phyloP scores from a whole-genome alignment of 75 land plant genomes.

The Isoetes taiwanensis region DNA sequence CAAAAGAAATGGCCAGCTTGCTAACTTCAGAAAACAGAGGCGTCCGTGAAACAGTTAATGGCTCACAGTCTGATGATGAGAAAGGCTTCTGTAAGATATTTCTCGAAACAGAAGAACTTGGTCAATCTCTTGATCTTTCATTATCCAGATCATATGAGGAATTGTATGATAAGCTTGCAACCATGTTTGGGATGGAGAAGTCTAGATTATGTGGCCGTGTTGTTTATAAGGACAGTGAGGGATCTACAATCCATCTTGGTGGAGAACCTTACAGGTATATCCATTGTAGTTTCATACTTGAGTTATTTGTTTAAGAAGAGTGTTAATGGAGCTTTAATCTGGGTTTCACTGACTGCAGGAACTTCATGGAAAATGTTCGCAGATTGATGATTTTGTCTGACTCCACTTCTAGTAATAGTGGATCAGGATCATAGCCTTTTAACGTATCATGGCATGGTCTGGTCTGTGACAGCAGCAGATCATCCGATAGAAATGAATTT shows the following conservation, averaged over 20 bases:
- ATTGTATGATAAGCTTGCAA: background rate
- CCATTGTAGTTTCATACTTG: too few species aligned
- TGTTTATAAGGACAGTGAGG: background rate
- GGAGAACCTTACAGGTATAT: slow-evolving; percentile 5
- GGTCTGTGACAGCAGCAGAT: too few species aligned
- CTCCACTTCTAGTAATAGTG: background rate
- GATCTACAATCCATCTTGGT: slow-evolving; percentile 6
- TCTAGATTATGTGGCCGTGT: background rate
- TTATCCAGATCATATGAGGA: background rate
- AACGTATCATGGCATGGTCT: too few species aligned
- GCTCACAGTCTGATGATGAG: too few species aligned
- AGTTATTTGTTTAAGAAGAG: background rate
- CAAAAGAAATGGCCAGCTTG: background rate
- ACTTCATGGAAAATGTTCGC: background rate
- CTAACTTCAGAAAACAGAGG: background rate
- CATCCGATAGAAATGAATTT: too few species aligned
- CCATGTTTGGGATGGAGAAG: background rate
- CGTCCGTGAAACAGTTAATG: background rate
- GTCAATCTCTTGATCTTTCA: background rate
- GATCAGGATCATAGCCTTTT: too few species aligned
- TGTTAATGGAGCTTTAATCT: background rate
- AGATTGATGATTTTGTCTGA: background rate
- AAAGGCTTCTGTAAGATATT: background rate
- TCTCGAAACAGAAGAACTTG: background rate
- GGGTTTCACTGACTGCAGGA: background rate